Evolutionary conservation across 2,329 filamentous ascomycete genomes (phyloP), one percentile per base, ranked within the genome.

Genomic region (Sphaerulina populicola): DNA sequence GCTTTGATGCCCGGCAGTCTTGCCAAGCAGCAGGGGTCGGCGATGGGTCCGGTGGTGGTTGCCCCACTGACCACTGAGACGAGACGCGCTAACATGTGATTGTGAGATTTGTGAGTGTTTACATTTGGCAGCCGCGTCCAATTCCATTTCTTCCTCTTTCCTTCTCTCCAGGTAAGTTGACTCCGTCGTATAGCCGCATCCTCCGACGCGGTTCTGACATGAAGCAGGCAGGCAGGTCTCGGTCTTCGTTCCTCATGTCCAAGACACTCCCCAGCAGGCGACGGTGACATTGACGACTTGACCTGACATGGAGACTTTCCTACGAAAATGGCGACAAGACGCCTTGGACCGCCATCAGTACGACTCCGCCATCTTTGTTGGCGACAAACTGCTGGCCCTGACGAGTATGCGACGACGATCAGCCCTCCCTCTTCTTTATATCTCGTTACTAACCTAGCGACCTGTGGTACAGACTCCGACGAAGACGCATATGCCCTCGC

Each of bases 401-500:
- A 97, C 91, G 35, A 88, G 91, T 96, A 71, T 60, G 81, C 29
- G 6, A 8, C 7, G 8, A 18, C 23, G 23, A 27, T 5, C 5
- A 27, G 8, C 9, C 10, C 3, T 21, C 12, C 12, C 29, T 29
- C 4, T 18, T 41, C 1, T 12, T 14, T 11, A 41, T 41, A 9
- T 30, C 11, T 9, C 29, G 35, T 41, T 12, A 42, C 46, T 41
- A 14, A 41, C 57, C 18, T 21, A 9, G 29, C 11, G 23, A 7
- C 59, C 23, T 27, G 23, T 27, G 12, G 12, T 35, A n/a, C 12
- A 96, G 93, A 90, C 65, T 86, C 91, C 68, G 89, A 95, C 64
- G 84, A 88, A 58, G 93, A 98, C 68, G 91, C 90, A 37, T 95
- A 95, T 66, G 96, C 89, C 85, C 83, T 98, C 39, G 93, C 93